These are phyloP conservation scores for Trichoderma guizhouense DNA, from an alignment of 2,329 filamentous ascomycete genomes.

Conservation along the genomic window DNA sequence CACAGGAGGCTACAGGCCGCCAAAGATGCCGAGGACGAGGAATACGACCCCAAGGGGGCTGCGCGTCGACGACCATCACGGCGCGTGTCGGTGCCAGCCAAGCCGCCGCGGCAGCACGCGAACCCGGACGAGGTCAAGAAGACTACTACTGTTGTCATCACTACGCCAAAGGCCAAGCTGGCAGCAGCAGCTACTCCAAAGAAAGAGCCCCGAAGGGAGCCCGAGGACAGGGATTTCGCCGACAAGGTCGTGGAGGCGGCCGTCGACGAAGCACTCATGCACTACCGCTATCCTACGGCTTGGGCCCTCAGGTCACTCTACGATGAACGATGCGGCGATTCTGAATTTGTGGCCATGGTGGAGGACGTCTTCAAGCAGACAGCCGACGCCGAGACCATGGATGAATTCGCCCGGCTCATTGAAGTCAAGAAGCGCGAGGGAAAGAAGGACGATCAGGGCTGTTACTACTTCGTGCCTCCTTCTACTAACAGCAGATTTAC, in stretches of 20 bases:
- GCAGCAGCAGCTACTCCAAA: constrained; percentile 17
- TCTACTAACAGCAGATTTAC: constrained; percentile 41
- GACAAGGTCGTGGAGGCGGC: constrained; percentile 55
- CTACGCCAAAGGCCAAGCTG: constrained; percentile 18
- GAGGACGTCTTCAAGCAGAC: constrained; percentile 57
- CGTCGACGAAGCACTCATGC: constrained; percentile 56
- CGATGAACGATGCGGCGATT: constrained; percentile 53
- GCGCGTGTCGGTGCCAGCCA: constrained; percentile 32
- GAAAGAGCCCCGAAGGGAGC: constrained; percentile 23
- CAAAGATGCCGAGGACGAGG: constrained; percentile 39
- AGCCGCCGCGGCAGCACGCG: constrained; percentile 23
- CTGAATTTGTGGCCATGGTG: constrained; percentile 53
- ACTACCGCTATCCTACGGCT: constrained; percentile 58
- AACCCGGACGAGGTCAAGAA: constrained; percentile 11
- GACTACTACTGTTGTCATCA: neutral
- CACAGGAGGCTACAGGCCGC: constrained; percentile 23
- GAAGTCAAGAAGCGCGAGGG: constrained; percentile 56
- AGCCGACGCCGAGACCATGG: constrained; percentile 50
- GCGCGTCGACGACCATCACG: constrained; percentile 34
- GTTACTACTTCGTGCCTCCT: constrained; percentile 53
- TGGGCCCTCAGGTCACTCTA: constrained; percentile 59
- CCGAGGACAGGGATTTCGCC: constrained; percentile 42
- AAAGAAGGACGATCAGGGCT: constrained; percentile 49
- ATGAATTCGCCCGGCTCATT: constrained; percentile 51
- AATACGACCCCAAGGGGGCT: constrained; percentile 41